Evolutionary conservation across 2,329 filamentous ascomycete species (phyloP).

Genomic region (Penicillium nordicum): DNA sequence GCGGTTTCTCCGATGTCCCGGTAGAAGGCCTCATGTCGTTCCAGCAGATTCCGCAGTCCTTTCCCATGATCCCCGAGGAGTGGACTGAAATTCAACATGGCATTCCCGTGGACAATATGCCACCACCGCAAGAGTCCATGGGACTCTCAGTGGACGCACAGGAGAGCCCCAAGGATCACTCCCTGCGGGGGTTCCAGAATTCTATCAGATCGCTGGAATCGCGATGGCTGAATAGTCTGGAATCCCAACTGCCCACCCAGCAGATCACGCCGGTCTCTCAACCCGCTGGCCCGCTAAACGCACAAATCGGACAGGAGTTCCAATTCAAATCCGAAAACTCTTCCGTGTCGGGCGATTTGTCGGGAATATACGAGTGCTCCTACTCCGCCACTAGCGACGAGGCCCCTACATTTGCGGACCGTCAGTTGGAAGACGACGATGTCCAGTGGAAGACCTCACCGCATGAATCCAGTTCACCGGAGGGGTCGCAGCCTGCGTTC

Average conservation of each 20-base stretch:
- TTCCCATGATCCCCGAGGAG: conserved; percentile 28
- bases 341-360: conserved; percentile 36
- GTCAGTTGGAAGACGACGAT: conserved; percentile 31
- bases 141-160: conserved; percentile 22
- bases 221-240: conserved; percentile 34
- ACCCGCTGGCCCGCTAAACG: conserved; percentile 17
- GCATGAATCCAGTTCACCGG: conserved; percentile 25
- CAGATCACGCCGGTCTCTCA: conserved; percentile 27
- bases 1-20: conserved; percentile 29
- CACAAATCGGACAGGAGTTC: conserved; percentile 27
- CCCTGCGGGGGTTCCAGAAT: conserved; percentile 24
- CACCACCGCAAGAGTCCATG: conserved; percentile 14
- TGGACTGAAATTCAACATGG: conserved; percentile 26
- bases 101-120: conserved; percentile 16
- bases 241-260: conserved; percentile 32
- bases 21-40: conserved; percentile 31
- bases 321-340: conserved; percentile 38
- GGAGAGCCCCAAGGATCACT: conserved; percentile 19
- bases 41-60: conserved; percentile 30
- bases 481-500: conserved; percentile 23
- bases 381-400: conserved; percentile 35
- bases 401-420: conserved; percentile 28
- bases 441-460: conserved; percentile 30
- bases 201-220: conserved; percentile 33
- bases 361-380: conserved; percentile 33